Conservation (phyloP, 371 early-diverging fungal species). For the Thermomucor indicae-seudaticae region DNA sequence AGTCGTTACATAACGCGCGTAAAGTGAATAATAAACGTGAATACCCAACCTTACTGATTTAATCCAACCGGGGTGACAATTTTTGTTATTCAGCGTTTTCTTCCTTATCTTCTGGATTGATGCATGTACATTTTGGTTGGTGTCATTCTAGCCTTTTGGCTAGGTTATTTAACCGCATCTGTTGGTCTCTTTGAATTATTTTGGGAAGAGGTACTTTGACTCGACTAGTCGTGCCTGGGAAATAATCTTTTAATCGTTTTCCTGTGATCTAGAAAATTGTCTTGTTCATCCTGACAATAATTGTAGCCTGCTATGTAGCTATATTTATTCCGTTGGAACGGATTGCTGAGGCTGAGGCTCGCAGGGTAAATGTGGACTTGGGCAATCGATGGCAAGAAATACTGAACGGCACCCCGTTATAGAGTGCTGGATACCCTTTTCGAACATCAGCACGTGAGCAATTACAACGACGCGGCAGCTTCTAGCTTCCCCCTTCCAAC, state of each 20-base stretch:
- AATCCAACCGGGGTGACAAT: too few relatives aligned
- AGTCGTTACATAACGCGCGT: slow-evolving; percentile 39
- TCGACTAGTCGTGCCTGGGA: background rate
- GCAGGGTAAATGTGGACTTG: slow-evolving; percentile 7
- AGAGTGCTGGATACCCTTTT: slow-evolving; percentile 16
- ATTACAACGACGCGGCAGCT: slow-evolving; percentile 18
- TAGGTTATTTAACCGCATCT: slow-evolving; percentile 19
- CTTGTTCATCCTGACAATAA: slow-evolving; percentile 6
- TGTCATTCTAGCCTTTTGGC: slow-evolving; percentile 18
- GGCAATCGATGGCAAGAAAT: too few relatives aligned
- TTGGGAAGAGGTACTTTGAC: slow-evolving; percentile 7
- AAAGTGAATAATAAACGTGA: too few relatives aligned
- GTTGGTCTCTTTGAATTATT: slow-evolving; percentile 10
- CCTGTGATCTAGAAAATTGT: slow-evolving; percentile 10
- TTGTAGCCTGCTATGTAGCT: slow-evolving; percentile 6
- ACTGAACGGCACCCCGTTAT: too few relatives aligned
- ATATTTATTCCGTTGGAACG: slow-evolving; percentile 19
- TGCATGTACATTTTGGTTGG: slow-evolving; percentile 18
- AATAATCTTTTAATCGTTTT: background rate
- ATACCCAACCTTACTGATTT: too few relatives aligned
- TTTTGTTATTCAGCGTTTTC: too few relatives aligned
- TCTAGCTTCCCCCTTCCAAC: slow-evolving; percentile 4
- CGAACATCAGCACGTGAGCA: slow-evolving; percentile 21
- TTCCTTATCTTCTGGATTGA: too few relatives aligned
- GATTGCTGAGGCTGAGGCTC: slow-evolving; percentile 15